phyloP scores from a whole-genome alignment of 1,284 basidiomycete species.

The Mycena citricolor region DNA sequence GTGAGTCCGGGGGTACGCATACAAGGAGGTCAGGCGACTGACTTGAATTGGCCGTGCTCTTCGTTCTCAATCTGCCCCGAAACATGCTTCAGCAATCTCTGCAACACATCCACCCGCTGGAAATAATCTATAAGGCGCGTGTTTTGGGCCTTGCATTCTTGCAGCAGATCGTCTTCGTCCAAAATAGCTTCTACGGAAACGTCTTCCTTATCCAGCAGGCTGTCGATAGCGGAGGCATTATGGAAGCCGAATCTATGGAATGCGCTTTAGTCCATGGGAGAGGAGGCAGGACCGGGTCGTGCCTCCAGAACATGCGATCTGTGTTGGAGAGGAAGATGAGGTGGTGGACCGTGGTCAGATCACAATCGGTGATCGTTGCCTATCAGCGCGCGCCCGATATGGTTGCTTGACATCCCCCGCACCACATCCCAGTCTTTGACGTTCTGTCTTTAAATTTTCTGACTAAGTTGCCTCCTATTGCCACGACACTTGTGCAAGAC shows the following conservation, averaged over 20 bases:
- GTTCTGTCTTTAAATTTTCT: too few relatives aligned
- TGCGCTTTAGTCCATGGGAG: slow-evolving; percentile 13
- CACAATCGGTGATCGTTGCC: too few relatives aligned
- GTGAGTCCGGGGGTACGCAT: too few relatives aligned
- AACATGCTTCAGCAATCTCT: slow-evolving; percentile 80
- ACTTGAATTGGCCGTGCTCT: slow-evolving; percentile 78
- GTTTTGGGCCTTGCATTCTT: slow-evolving; percentile 96
- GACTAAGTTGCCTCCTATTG: too few relatives aligned
- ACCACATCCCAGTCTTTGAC: too few relatives aligned
- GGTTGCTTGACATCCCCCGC: too few relatives aligned
- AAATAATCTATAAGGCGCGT: slow-evolving; percentile 86
- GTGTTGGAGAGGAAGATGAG: slow-evolving; percentile 8
- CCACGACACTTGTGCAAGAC: too few relatives aligned
- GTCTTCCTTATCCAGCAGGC: slow-evolving; percentile 80
- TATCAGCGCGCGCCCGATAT: too few relatives aligned
- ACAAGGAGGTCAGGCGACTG: slow-evolving; percentile 40
- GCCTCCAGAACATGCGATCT: slow-evolving; percentile 23
- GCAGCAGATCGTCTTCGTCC: slow-evolving; percentile 91
- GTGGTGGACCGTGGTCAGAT: too few relatives aligned
- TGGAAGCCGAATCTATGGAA: slow-evolving; percentile 78
- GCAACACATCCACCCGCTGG: slow-evolving; percentile 75
- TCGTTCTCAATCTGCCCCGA: slow-evolving; percentile 81
- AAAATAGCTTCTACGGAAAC: slow-evolving; percentile 87
- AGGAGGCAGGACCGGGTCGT: slow-evolving; percentile 13
- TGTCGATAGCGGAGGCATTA: slow-evolving; percentile 81